A percentile compares a stretch with the other conserved stretches of the same genome.
Conservation (phyloP, 176 grass and related monocot genomes). For the Pharus latifolius region DNA sequence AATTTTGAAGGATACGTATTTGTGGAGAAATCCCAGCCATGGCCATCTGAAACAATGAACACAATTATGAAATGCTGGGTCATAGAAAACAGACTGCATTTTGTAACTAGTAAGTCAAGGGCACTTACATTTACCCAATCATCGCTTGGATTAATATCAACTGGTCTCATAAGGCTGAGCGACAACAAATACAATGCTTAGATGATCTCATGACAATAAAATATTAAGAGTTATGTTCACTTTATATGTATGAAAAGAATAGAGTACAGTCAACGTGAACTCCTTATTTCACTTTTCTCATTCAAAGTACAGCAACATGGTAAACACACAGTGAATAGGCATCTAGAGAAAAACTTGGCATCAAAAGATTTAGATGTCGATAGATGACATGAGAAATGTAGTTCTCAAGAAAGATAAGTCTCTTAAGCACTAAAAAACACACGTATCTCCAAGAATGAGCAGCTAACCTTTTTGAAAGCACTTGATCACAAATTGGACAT, state of each 20-base stretch:
- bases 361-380: too few relatives aligned
- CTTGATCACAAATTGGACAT: slow-evolving; percentile 91
- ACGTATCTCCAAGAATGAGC: not conserved
- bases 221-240: not conserved
- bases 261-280: not conserved
- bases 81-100: not conserved
- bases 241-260: not conserved
- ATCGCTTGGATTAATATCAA: slow-evolving; percentile 72
- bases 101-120: not conserved
- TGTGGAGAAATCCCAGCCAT: slow-evolving; percentile 87
- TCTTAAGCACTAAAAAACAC: not conserved
- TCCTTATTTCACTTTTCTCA: not conserved
- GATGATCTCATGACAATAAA: not conserved
- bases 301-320: not conserved
- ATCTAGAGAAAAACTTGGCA: not conserved
- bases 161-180: slow-evolving; percentile 61
- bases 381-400: not conserved
- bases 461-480: slow-evolving; percentile 75
- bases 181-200: slow-evolving; percentile 19
- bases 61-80: slow-evolving; percentile 17
- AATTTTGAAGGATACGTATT: slow-evolving; percentile 69
- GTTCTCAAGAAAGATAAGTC: not conserved
- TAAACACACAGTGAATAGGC: not conserved
- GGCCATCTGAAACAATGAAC: slow-evolving; percentile 49
- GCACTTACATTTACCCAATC: slow-evolving; percentile 87